These are phyloP conservation scores for Erythrophleum ivorense DNA, from an alignment of 331 rosid genomes.

Conservation along the genomic window DNA sequence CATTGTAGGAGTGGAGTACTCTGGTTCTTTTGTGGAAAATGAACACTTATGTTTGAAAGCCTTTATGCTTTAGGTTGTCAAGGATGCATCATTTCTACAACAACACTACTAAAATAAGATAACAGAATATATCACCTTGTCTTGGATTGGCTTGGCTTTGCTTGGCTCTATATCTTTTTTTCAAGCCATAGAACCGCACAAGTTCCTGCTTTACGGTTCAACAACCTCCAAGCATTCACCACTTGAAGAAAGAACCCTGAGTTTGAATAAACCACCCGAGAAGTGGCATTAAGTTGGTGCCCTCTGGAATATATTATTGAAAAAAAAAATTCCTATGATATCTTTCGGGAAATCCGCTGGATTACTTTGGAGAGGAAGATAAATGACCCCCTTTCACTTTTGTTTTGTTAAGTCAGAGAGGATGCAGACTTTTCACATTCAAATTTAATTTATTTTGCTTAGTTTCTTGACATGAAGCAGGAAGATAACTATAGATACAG, in stretches of 20 bases:
- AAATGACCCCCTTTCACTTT: no score
- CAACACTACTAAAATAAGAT: constrained; percentile 21
- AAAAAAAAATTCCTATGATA: not conserved
- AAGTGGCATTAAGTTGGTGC: constrained; percentile 7
- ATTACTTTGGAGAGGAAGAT: not conserved
- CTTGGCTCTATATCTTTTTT: constrained; percentile 8
- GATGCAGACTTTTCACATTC: constrained; percentile 18
- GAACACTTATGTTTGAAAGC: constrained; percentile 12
- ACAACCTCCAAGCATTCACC: constrained; percentile 21
- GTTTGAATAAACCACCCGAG: constrained; percentile 1
- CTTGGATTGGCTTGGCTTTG: constrained; percentile 5
- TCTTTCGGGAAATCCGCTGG: not conserved
- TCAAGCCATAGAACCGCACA: no score
- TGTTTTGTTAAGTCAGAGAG: not conserved
- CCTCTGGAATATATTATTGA: not conserved
- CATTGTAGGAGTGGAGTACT: constrained; percentile 11
- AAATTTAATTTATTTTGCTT: constrained; percentile 13
- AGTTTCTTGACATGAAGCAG: constrained; percentile 19
- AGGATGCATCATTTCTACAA: constrained; percentile 26
- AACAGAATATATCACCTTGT: constrained; percentile 29
- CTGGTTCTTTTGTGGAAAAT: not conserved
- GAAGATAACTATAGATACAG: not conserved
- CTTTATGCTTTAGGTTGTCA: not conserved
- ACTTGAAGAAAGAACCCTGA: constrained; percentile 33
- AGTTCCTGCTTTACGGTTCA: constrained; percentile 10